Conservation (phyloP, 768 basidiomycete species). For the Boletus fagicola region DNA sequence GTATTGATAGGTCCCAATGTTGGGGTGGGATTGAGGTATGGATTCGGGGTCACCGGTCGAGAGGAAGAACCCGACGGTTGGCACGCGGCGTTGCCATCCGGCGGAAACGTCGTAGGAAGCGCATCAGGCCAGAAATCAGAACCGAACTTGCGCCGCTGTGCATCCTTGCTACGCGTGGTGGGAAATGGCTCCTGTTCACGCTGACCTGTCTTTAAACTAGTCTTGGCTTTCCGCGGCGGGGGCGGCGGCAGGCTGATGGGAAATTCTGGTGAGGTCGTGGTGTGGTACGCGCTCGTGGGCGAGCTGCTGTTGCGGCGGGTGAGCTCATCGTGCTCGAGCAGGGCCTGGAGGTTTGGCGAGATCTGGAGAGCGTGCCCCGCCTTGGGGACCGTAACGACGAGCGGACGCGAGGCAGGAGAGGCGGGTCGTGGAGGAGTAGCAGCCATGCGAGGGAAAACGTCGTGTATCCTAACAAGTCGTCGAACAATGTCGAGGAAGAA, state of each 20-base stretch:
- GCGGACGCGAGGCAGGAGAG: slow-evolving; percentile 10
- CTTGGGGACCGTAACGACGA: background rate
- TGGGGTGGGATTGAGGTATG: slow-evolving; percentile 40
- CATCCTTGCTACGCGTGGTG: slow-evolving; percentile 18
- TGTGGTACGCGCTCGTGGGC: slow-evolving; percentile 15
- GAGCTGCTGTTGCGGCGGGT: slow-evolving; percentile 35
- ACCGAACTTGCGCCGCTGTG: slow-evolving; percentile 13
- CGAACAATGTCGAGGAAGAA: background rate
- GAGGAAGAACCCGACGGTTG: slow-evolving; percentile 17
- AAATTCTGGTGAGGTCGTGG: slow-evolving; percentile 18
- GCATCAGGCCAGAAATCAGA: slow-evolving; percentile 29
- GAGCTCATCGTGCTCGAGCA: slow-evolving; percentile 57
- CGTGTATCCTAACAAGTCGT: background rate
- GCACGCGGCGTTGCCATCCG: background rate
- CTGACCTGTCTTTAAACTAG: slow-evolving; percentile 11
- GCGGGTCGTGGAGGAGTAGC: slow-evolving; percentile 22
- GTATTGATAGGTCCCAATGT: slow-evolving; percentile 10
- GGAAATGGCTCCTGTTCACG: slow-evolving; percentile 18
- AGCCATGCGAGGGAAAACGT: slow-evolving; percentile 14
- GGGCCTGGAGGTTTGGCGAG: slow-evolving; percentile 57
- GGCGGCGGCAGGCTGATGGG: slow-evolving; percentile 33
- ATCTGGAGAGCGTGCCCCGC: slow-evolving; percentile 41
- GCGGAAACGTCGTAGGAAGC: slow-evolving; percentile 1
- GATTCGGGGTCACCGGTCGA: slow-evolving; percentile 29
- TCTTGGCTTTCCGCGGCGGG: slow-evolving; percentile 29